Conservation (phyloP, 768 basidiomycete species). For the Kwoniella dendrophila region DNA sequence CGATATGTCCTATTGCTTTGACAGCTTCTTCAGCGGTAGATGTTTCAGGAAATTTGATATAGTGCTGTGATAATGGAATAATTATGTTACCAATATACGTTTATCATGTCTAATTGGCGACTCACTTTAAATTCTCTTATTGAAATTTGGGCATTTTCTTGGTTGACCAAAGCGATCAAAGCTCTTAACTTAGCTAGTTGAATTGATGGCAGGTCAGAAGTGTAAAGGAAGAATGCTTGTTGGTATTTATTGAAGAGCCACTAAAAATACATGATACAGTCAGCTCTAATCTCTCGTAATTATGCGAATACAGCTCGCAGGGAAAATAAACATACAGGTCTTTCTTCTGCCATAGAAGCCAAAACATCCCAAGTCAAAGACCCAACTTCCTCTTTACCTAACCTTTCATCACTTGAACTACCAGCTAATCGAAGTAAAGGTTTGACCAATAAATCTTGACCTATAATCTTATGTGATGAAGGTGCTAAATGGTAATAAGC, state of each 20-base stretch:
- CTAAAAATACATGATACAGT: slow-evolving; percentile 54
- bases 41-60: slow-evolving; percentile 76
- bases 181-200: slow-evolving; percentile 77
- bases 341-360: slow-evolving; percentile 65
- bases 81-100: background rate
- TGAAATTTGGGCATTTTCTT: slow-evolving; percentile 70
- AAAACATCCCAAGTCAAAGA: slow-evolving; percentile 75
- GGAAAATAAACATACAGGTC: slow-evolving; percentile 63
- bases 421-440: slow-evolving; percentile 76
- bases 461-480: slow-evolving; percentile 34
- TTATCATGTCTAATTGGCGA: background rate
- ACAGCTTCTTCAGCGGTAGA: slow-evolving; percentile 72
- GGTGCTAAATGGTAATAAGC: slow-evolving; percentile 75
- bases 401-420: slow-evolving; percentile 54
- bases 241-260: slow-evolving; percentile 68
- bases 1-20: slow-evolving; percentile 75
- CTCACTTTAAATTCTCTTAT: slow-evolving; percentile 83
- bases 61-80: slow-evolving; percentile 63
- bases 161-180: slow-evolving; percentile 67
- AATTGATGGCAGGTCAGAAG: slow-evolving; percentile 67
- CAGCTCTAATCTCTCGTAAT: background rate
- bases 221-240: slow-evolving; percentile 69
- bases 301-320: background rate
- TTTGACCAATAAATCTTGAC: slow-evolving; percentile 62
- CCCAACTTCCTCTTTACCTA: slow-evolving; percentile 64